Evolutionary conservation across 2,329 filamentous ascomycete species (phyloP).

Genomic region (Huntiella bhutanensis): DNA sequence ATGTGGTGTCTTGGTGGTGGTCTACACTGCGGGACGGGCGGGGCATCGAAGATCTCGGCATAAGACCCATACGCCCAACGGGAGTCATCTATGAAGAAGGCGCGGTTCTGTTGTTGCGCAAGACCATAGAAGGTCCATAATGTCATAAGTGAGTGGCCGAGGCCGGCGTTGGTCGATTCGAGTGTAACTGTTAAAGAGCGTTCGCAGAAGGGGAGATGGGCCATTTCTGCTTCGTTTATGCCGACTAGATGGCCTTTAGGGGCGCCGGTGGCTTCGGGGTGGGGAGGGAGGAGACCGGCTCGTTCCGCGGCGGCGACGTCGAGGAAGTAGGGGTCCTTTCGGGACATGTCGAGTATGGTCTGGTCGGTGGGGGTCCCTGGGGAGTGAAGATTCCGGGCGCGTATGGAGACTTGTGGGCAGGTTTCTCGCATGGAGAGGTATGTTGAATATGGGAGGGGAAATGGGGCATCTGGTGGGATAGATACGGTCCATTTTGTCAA

Average conservation of each 20-base stretch:
- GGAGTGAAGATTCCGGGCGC: conserved; percentile 28
- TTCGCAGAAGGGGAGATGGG: conserved; percentile 40
- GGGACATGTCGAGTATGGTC: conserved; percentile 21
- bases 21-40: conserved; percentile 45
- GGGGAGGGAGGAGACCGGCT: conserved; percentile 37
- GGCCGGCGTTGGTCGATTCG: conserved; percentile 51
- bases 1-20: conserved; percentile 58
- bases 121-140: conserved; percentile 73
- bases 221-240: conserved; percentile 23
- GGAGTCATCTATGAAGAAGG: conserved; percentile 73
- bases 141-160: conserved; percentile 59
- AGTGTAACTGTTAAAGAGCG: conserved; percentile 60
- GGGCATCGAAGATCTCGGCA: conserved; percentile 49
- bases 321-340: conserved; percentile 48
- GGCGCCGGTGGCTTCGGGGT: conserved; percentile 19
- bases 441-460: conserved; percentile 46
- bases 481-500: conserved; percentile 62
- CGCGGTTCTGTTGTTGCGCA: conserved; percentile 51
- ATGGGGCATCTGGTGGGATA: conserved; percentile 47
- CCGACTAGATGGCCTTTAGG: conserved; percentile 28
- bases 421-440: conserved; percentile 53
- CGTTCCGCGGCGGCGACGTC: conserved; percentile 55
- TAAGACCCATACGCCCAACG: conserved; percentile 69
- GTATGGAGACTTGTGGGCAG: conserved; percentile 43
- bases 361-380: not conserved